Evolutionary conservation across 2,329 filamentous ascomycete species (phyloP), one percentile per base, ranked within the genome.

Genomic region (Ophiognomonia clavigignenti-juglandacearum): DNA sequence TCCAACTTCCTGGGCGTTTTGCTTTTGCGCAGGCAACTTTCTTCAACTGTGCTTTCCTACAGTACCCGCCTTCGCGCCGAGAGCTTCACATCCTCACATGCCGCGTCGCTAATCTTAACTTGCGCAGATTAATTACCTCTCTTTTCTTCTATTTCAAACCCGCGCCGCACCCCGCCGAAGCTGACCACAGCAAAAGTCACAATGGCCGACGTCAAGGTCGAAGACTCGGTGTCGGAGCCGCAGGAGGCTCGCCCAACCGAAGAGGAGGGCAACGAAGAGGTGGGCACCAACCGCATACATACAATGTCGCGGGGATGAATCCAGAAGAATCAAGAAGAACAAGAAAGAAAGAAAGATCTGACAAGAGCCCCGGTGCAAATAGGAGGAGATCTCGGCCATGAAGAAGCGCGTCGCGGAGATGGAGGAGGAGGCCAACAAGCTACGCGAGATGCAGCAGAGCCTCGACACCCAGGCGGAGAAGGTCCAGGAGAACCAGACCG

Each of bases 401-500:
- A 93, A 92, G 76, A 79, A 80, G 60, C 79, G 87, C 57, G 87
- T 93, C 53, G 87, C 86, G 54, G 88, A 93, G 71, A 93, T 93
- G 88, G 88, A 93, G 71, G 86, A 88, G 60, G 88, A 93, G 72
- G 88, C 88, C 5, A 85, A 85, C 50, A 91, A 91, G 68, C 77
- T 93, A 45, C 81, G 88, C 56, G 88, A 92, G 68, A 91, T 93
- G 87, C 88, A 93, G 65, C 84, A 84, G 46, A 83, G 78, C 45
- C 78, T 97, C 53, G 92, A 97, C 65, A 83, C 91, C 64, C 86
- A 93, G 60, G 84, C 82, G 53, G 83, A 89, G 55, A 88, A 88
- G 58, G 76, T 93, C 52, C 82, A 86, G 56, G 93, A 97, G 64
- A 90, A 91, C 72, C 95, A 95, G 69, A 91, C 96, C 66, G 95